These are phyloP conservation scores for Trichoderma koningiopsis DNA, from an alignment of 2,329 filamentous ascomycete species.

Conservation along the genomic window DNA sequence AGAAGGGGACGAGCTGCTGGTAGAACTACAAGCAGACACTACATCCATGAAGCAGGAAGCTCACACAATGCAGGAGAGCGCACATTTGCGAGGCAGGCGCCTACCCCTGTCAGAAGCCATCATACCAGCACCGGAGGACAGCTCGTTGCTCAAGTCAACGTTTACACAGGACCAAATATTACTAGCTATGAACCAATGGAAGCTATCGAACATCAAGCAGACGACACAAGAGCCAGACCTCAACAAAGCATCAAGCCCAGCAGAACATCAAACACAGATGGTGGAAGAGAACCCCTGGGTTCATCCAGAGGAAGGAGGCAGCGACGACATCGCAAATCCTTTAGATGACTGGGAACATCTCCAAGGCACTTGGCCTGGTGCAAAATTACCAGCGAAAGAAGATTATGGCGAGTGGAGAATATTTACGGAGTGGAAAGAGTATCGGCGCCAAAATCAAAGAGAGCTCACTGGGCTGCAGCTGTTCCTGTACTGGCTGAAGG, in stretches of 20 bases:
- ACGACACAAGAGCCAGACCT: not conserved
- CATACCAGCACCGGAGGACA: conserved; percentile 24
- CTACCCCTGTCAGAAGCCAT: not conserved
- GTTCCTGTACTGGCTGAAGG: conserved; percentile 5
- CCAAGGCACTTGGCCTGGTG: no score
- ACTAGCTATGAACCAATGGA: not conserved
- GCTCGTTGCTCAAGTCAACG: conserved; percentile 35
- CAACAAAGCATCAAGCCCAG: not conserved
- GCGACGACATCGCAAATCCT: conserved; percentile 37
- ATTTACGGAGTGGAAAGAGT: not conserved
- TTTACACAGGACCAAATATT: conserved; percentile 27
- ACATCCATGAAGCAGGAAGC: conserved; percentile 16
- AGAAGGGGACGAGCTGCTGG: conserved; percentile 12
- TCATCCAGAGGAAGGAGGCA: conserved; percentile 31
- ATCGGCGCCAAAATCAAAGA: conserved; percentile 27
- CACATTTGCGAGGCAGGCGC: not conserved
- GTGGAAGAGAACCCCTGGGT: conserved; percentile 36
- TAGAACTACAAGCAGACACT: conserved; percentile 27
- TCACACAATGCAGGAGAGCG: conserved; percentile 7
- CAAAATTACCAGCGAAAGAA: no score
- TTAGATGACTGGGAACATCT: conserved; percentile 22
- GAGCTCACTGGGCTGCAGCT: conserved; percentile 17
- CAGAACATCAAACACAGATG: not conserved
- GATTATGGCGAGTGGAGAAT: not conserved
- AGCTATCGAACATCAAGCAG: not conserved